phyloP scores from a whole-genome alignment of 2,329 filamentous ascomycete genomes.

The Aspergillus sp. region DNA sequence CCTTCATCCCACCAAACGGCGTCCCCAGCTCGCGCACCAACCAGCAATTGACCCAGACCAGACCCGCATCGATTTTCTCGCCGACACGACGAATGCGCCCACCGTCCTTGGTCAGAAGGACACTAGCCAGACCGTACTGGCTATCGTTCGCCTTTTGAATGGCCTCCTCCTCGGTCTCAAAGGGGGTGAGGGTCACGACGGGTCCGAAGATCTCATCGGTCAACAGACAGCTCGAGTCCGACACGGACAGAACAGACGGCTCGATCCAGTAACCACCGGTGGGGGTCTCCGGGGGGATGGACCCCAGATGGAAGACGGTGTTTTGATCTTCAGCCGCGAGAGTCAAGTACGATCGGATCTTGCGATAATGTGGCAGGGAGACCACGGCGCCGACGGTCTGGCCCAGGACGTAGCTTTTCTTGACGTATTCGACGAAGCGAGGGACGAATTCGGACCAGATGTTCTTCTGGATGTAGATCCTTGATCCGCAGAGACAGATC shows the following conservation, averaged over 20 bases:
- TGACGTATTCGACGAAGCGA: constrained; percentile 53
- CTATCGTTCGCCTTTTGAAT: constrained; percentile 52
- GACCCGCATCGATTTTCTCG: constrained; percentile 59
- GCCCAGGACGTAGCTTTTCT: constrained; percentile 59
- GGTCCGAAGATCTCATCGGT: constrained; percentile 54
- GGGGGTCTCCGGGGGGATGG: constrained; percentile 43
- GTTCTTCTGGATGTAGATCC: constrained; percentile 62
- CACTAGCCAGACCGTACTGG: constrained; percentile 59
- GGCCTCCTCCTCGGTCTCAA: constrained; percentile 53
- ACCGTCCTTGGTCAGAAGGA: constrained; percentile 60
- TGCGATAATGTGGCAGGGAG: constrained; percentile 38
- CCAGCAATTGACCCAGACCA: constrained; percentile 41
- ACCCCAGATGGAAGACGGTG: constrained; percentile 56
- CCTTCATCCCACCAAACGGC: constrained; percentile 21
- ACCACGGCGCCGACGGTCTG: constrained; percentile 49
- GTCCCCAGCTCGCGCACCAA: constrained; percentile 20
- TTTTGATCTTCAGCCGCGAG: constrained; percentile 56
- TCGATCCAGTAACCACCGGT: constrained; percentile 62
- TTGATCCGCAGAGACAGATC: constrained; percentile 59
- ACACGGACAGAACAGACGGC: constrained; percentile 52
- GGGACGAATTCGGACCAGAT: constrained; percentile 61
- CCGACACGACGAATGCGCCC: constrained; percentile 59
- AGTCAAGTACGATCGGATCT: constrained; percentile 55
- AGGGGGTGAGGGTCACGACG: constrained; percentile 50
- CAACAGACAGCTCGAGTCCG: constrained; percentile 50